Evolutionary conservation across 345 rosid genomes (phyloP).

Genomic region (Lumnitzera racemosa): DNA sequence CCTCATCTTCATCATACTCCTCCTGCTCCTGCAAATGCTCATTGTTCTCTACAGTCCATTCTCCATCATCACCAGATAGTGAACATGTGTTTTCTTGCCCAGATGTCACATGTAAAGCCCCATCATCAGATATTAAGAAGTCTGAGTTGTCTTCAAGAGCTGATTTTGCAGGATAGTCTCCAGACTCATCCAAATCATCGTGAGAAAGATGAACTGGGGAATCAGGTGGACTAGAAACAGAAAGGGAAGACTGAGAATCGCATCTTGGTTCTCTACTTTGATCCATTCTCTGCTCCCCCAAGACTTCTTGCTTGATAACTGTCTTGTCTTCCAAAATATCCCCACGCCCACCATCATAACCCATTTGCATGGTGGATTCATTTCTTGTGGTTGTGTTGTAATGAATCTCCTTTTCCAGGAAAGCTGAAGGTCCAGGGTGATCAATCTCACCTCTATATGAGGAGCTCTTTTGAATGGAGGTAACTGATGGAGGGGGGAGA

Average conservation of each 20-base stretch:
- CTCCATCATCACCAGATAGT: slow-evolving; percentile 75
- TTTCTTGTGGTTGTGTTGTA: slow-evolving; percentile 34
- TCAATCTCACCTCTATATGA: slow-evolving; percentile 45
- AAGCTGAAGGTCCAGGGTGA: slow-evolving; percentile 48
- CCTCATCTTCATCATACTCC: slow-evolving; percentile 93
- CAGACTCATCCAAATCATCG: slow-evolving; percentile 89
- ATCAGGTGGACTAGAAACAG: slow-evolving; percentile 87
- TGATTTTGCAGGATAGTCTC: slow-evolving; percentile 45
- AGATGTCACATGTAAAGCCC: slow-evolving; percentile 28
- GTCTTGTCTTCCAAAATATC: slow-evolving; percentile 26
- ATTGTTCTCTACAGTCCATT: slow-evolving; percentile 67
- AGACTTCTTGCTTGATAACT: slow-evolving; percentile 2
- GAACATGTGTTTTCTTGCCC: slow-evolving; percentile 44
- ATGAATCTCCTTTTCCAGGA: slow-evolving; percentile 31
- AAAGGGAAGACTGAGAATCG: slow-evolving; percentile 92
- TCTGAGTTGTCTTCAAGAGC: slow-evolving; percentile 40
- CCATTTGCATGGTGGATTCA: slow-evolving; percentile 34
- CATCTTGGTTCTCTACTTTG: slow-evolving; percentile 43
- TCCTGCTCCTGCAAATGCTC: slow-evolving; percentile 77
- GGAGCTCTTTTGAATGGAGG: slow-evolving; percentile 42
- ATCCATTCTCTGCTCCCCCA: slow-evolving; percentile 37
- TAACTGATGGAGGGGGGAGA: slow-evolving; percentile 73
- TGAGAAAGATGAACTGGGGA: slow-evolving; percentile 90
- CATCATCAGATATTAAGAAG: slow-evolving; percentile 27
- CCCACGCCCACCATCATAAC: slow-evolving; percentile 37